phyloP scores from a whole-genome alignment of 306 rosid species.

The Luffa aegyptiaca region DNA sequence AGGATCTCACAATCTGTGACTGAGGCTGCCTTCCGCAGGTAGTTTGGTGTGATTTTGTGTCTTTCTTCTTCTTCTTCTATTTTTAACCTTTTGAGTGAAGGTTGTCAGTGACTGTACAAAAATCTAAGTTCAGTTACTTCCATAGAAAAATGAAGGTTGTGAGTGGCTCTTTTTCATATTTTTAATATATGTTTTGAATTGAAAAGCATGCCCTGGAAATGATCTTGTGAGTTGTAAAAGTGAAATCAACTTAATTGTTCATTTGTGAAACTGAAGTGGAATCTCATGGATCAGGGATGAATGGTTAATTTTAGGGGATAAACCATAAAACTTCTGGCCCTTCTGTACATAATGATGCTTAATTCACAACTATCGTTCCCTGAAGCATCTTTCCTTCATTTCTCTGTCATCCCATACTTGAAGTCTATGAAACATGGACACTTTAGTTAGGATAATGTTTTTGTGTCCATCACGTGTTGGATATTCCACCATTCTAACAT shows the following conservation, averaged over 20 bases:
- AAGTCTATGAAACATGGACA: neutral
- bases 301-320: neutral
- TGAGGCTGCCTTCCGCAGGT: constrained; percentile 79
- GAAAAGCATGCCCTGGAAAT: neutral
- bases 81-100: neutral
- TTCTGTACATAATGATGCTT: neutral
- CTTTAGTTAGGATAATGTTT: neutral
- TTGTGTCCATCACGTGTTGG: neutral
- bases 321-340: neutral
- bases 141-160: neutral
- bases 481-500: neutral
- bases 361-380: neutral
- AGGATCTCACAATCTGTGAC: constrained; percentile 88
- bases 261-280: neutral
- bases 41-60: constrained; percentile 16
- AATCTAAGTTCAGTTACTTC: neutral
- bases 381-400: neutral
- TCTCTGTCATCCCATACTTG: neutral
- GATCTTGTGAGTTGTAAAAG: neutral
- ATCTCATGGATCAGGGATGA: neutral
- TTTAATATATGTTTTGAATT: neutral
- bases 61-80: neutral
- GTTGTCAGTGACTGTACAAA: neutral
- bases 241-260: neutral
- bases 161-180: neutral